phyloP scores from a whole-genome alignment of 768 basidiomycete genomes.

The Tulasnella sp. region DNA sequence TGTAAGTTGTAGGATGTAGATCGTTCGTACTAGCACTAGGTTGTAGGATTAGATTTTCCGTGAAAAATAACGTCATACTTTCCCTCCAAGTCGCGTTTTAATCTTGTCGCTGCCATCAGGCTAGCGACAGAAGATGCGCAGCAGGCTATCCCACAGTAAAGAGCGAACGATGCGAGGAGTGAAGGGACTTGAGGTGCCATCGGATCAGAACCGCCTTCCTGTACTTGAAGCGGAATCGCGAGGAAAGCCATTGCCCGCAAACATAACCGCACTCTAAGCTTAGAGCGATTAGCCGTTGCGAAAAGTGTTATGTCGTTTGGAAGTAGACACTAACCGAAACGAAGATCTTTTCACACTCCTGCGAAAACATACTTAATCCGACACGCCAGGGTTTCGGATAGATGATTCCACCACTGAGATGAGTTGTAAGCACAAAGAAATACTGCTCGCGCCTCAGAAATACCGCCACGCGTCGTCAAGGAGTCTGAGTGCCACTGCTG shows the following conservation, averaged over 20 bases:
- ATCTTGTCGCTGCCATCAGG: background rate
- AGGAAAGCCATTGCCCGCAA: background rate
- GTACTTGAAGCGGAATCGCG: background rate
- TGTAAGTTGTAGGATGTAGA: too few species aligned
- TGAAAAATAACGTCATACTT: too few species aligned
- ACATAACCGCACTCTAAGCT: background rate
- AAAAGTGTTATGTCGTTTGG: too few species aligned
- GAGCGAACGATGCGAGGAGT: background rate
- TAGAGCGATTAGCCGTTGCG: background rate
- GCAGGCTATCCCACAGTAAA: background rate
- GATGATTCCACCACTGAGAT: background rate
- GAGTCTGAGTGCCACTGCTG: background rate
- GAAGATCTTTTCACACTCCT: slow-evolving; percentile 9
- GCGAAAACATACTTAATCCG: background rate
- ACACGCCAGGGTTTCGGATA: background rate
- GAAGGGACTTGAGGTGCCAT: too few species aligned
- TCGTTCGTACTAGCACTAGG: too few species aligned
- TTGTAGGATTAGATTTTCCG: too few species aligned
- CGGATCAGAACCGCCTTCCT: too few species aligned
- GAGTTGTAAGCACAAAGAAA: background rate
- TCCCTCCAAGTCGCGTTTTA: slow-evolving; percentile 8
- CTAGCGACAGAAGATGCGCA: background rate
- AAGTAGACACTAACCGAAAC: background rate
- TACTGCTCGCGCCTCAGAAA: background rate
- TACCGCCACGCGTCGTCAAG: slow-evolving; percentile 7